Evolutionary conservation across 2,329 filamentous ascomycete species (phyloP).

Genomic region (Claviceps humidiphila): DNA sequence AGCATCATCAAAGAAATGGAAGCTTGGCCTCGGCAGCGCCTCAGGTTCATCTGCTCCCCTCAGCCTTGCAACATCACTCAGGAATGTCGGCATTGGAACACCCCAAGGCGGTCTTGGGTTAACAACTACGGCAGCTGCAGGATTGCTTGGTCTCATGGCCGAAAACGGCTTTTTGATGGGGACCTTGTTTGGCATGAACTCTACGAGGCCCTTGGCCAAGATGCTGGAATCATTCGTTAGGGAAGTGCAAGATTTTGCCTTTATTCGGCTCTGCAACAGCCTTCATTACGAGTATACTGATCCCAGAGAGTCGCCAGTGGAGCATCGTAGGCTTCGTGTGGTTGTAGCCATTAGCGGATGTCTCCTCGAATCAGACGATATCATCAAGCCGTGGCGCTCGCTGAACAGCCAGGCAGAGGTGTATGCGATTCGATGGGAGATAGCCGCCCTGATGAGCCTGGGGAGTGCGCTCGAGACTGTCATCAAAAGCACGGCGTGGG

Average conservation of each 20-base stretch:
- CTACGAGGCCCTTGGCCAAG: constrained; percentile 66
- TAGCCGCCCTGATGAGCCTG: constrained; percentile 61
- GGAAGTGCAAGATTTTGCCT: constrained; percentile 80
- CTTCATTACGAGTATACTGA: constrained; percentile 28
- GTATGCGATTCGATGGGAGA: constrained; percentile 76
- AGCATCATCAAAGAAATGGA: constrained; percentile 49
- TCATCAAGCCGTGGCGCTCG: constrained; percentile 58
- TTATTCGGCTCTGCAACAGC: constrained; percentile 56
- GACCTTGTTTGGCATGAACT: constrained; percentile 83
- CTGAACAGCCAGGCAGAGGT: constrained; percentile 62
- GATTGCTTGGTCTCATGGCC: constrained; percentile 66
- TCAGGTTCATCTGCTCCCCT: constrained; percentile 35
- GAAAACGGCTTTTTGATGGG: constrained; percentile 71
- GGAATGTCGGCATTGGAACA: constrained; percentile 66
- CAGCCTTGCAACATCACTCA: constrained; percentile 63
- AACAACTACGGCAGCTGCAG: constrained; percentile 59
- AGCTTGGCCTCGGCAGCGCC: constrained; percentile 41
- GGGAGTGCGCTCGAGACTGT: constrained; percentile 67
- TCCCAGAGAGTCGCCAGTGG: constrained; percentile 35
- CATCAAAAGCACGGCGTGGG: constrained; percentile 71
- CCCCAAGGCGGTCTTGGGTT: constrained; percentile 68
- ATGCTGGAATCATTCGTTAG: constrained; percentile 81
- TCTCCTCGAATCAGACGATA: constrained; percentile 59
- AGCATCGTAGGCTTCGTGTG: constrained; percentile 61
- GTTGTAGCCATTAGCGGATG: constrained; percentile 75